Conservation (phyloP, 1,139 yeast species). For the Hansenula sp. region DNA sequence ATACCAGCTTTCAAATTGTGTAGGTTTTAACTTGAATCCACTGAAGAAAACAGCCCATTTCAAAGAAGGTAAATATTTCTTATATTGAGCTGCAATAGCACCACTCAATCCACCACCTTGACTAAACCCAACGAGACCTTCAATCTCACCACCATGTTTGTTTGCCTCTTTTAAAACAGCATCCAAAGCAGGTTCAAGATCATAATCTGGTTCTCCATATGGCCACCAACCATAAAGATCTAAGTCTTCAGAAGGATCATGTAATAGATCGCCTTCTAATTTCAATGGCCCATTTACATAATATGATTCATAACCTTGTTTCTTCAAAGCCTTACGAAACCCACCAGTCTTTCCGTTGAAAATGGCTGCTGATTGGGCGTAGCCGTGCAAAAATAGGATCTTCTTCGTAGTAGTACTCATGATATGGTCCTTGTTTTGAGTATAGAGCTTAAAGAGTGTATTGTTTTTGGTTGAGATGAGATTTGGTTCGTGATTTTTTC, state of each 20-base stretch:
- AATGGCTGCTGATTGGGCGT: constrained; percentile 64
- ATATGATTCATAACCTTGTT: constrained; percentile 62
- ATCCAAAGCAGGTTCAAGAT: constrained; percentile 32
- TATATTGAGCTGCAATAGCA: constrained; percentile 42
- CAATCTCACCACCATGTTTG: constrained; percentile 69
- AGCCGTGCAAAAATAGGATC: constrained; percentile 54
- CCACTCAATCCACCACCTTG: constrained; percentile 91
- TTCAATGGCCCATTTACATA: constrained; percentile 71
- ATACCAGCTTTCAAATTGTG: constrained; percentile 46
- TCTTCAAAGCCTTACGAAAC: constrained; percentile 61
- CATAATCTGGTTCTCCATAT: constrained; percentile 27
- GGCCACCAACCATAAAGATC: constrained; percentile 27
- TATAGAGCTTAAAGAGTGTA: no score
- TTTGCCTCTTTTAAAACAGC: constrained; percentile 42
- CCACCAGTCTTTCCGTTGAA: constrained; percentile 79
- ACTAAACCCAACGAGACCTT: constrained; percentile 84
- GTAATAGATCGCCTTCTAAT: constrained; percentile 56
- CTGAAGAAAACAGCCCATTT: constrained; percentile 74
- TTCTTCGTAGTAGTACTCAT: constrained; percentile 10
- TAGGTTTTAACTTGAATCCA: constrained; percentile 66
- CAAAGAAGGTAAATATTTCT: constrained; percentile 37
- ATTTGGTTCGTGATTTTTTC: no score
- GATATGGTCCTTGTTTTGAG: neutral
- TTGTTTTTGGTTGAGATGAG: no score
- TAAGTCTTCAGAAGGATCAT: constrained; percentile 20